These are phyloP conservation scores for Naematelia aurantialba DNA, from an alignment of 768 basidiomycete species.

Conservation along the genomic window DNA sequence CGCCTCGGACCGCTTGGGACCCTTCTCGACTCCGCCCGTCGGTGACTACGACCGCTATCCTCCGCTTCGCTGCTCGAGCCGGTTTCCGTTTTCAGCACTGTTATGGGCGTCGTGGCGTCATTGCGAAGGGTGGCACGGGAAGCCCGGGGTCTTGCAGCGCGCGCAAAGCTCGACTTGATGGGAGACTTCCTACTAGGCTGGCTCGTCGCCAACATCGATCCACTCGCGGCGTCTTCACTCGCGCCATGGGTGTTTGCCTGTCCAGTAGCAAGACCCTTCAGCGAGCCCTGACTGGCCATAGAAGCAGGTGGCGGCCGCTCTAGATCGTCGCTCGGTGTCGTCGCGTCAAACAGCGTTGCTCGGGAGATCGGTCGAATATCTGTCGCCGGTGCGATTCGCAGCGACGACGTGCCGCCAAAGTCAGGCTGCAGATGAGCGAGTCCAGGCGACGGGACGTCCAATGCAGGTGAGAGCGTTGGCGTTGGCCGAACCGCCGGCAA, in stretches of 20 bases:
- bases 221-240: no score
- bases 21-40: background rate
- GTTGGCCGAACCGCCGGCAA: no score
- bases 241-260: no score
- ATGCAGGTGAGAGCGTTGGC: no score
- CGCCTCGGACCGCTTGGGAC: background rate
- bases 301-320: background rate
- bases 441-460: background rate
- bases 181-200: no score
- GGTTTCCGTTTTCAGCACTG: background rate
- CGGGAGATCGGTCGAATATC: background rate
- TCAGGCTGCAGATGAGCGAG: no score
- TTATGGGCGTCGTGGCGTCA: background rate
- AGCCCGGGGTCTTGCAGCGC: background rate
- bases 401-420: no score
- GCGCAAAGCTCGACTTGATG: background rate
- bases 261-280: background rate
- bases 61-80: slow-evolving; percentile 9
- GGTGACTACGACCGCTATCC: background rate
- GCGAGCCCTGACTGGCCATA: background rate
- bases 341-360: background rate
- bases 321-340: background rate
- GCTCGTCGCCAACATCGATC: no score
- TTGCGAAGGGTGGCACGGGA: background rate
- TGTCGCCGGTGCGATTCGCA: no score